Evolutionary conservation across 2,329 filamentous ascomycete genomes (phyloP).

Genomic region (Tolypocladium ophioglossoides): DNA sequence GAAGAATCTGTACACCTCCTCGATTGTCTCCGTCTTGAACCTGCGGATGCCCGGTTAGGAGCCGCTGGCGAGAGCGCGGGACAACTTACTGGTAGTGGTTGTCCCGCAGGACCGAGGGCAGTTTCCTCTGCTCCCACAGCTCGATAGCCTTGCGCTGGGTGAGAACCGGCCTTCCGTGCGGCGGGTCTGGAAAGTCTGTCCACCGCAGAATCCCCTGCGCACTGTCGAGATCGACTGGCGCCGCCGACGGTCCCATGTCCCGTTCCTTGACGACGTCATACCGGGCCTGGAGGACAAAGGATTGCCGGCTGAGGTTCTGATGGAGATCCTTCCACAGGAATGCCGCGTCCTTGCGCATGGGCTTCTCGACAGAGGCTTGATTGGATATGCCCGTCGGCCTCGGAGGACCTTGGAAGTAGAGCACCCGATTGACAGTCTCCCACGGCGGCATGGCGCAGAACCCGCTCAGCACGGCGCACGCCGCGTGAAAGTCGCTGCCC

Average conservation of each 20-base stretch:
- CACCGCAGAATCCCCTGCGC: conserved; percentile 41
- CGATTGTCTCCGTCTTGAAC: conserved; percentile 41
- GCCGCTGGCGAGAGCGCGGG: background rate
- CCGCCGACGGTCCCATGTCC: conserved; percentile 30
- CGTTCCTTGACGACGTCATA: conserved; percentile 40
- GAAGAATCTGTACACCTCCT: conserved; percentile 43
- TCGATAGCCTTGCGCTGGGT: conserved; percentile 46
- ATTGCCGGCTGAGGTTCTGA: conserved; percentile 43
- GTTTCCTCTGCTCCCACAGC: conserved; percentile 38
- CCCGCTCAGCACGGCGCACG: conserved; percentile 43
- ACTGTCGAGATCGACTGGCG: conserved; percentile 28
- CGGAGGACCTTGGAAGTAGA: conserved; percentile 41
- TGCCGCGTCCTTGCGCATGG: conserved; percentile 23
- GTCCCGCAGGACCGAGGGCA: conserved; percentile 37
- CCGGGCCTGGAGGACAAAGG: conserved; percentile 44
- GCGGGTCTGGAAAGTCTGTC: conserved; percentile 51
- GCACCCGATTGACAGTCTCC: conserved; percentile 36
- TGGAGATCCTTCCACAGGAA: conserved; percentile 43
- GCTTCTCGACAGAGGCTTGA: conserved; percentile 26
- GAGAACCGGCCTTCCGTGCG: conserved; percentile 31
- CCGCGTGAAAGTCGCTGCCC: conserved; percentile 36
- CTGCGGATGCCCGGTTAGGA: conserved; percentile 19
- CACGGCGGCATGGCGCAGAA: conserved; percentile 46
- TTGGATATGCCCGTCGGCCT: conserved; percentile 35
- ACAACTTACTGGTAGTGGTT: conserved; percentile 39